These are phyloP conservation scores for Trichoderma koningii DNA, from an alignment of 2,329 filamentous ascomycete genomes.

Conservation along the genomic window DNA sequence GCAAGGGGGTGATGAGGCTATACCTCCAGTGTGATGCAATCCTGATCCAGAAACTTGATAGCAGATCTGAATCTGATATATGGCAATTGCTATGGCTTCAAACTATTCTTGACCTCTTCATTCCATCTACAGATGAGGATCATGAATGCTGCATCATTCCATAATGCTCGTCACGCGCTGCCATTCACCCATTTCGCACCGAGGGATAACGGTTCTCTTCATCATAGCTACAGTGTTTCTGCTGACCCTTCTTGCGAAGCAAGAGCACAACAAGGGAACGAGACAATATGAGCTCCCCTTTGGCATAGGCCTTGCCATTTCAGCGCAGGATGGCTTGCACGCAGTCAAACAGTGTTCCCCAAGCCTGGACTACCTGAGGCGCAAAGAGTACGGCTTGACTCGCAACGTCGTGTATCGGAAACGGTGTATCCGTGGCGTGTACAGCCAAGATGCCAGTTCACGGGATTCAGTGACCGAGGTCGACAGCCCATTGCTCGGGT, in stretches of 20 bases:
- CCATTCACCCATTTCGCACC: slow-evolving; percentile 11
- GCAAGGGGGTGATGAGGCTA: background rate
- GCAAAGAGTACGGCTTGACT: slow-evolving; percentile 41
- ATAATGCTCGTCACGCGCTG: slow-evolving; percentile 19
- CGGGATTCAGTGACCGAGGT: slow-evolving; percentile 44
- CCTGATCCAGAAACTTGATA: background rate
- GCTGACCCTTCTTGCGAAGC: background rate
- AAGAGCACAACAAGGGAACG: slow-evolving; percentile 2
- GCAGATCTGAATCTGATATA: background rate
- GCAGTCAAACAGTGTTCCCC: slow-evolving; percentile 31
- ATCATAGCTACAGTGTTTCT: slow-evolving; percentile 1
- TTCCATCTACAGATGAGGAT: background rate
- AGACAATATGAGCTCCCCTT: slow-evolving; percentile 23
- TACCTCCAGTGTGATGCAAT: slow-evolving; percentile 5
- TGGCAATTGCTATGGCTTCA: background rate
- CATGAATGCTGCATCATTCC: slow-evolving; percentile 5
- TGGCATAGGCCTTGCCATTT: slow-evolving; percentile 16
- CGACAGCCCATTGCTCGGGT: slow-evolving; percentile 42
- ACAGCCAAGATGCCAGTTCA: slow-evolving; percentile 38
- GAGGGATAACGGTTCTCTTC: slow-evolving; percentile 8
- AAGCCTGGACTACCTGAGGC: slow-evolving; percentile 38
- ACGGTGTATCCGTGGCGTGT: slow-evolving; percentile 47
- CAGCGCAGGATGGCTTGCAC: slow-evolving; percentile 10
- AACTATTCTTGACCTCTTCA: background rate
- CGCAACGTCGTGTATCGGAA: slow-evolving; percentile 48